Evolutionary conservation across 2,329 filamentous ascomycete species (phyloP).

Genomic region (Pyrenophora graminea): DNA sequence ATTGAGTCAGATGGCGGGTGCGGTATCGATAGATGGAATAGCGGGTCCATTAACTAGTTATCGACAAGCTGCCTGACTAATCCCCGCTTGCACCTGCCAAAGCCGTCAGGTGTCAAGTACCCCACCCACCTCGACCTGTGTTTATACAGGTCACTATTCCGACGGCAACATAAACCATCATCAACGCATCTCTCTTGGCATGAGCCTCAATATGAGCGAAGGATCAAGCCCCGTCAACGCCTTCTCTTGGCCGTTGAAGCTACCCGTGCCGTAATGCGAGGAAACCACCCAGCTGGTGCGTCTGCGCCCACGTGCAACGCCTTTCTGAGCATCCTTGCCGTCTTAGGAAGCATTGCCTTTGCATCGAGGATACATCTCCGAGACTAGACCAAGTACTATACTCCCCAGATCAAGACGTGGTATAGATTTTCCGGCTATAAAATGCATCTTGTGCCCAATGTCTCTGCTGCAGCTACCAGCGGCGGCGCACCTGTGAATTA

Average conservation of each 20-base stretch:
- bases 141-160: neutral
- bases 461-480: neutral
- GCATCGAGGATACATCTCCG: slow-evolving; percentile 25
- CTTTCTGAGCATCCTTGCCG: slow-evolving; percentile 15
- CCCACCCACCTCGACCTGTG: neutral
- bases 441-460: neutral
- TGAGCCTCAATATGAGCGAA: neutral
- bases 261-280: neutral
- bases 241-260: slow-evolving; percentile 3
- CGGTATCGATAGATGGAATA: neutral
- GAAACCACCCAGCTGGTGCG: slow-evolving; percentile 5
- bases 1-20: slow-evolving; percentile 12
- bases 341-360: slow-evolving; percentile 28
- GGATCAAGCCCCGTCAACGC: slow-evolving; percentile 1
- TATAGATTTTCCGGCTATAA: slow-evolving; percentile 6
- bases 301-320: slow-evolving; percentile 9
- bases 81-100: slow-evolving; percentile 4
- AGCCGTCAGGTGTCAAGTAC: neutral
- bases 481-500: neutral
- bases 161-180: neutral
- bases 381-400: slow-evolving; percentile 8
- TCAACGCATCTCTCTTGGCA: neutral
- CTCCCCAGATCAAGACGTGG: neutral
- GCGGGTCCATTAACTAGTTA: slow-evolving; percentile 1
- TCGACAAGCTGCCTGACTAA: slow-evolving; percentile 13